Evolutionary conservation across 2,329 filamentous ascomycete genomes (phyloP), one percentile per base, ranked within the genome.

Genomic region (Cladosporium sp.): DNA sequence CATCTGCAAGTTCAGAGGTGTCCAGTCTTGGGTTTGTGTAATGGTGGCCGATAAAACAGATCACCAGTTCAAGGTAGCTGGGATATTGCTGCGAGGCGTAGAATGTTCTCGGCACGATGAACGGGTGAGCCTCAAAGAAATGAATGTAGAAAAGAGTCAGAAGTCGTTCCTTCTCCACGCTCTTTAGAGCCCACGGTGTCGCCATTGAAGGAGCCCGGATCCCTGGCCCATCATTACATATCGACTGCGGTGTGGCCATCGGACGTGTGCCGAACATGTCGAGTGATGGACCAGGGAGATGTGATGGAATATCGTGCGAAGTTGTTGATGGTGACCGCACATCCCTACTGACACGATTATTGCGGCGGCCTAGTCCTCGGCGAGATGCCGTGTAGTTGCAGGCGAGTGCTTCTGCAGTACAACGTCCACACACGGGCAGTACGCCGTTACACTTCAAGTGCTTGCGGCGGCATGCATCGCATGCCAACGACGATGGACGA

Each of bases 361-460:
- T 51, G 14, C 65, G 61, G 14, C 87, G 87, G 73, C 88, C 90
- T 76, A 89, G 90, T 30, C 89, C 89, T 61, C 89, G 83, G 43
- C 88, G 85, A 39, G 88, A 91, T 45, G 87, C 85, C 51, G 90
- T 84, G 70, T 90, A 92, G 67, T 85, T 75, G 72, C 89, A 93
- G 50, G 86, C 80, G 17, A 80, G 75, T 58, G 82, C 81, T 50
- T 82, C 80, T 52, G 77, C 73, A 20, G 75, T 75, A 72, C 89
- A 92, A 56, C 89, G 84, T 49, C 82, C 80, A 73, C 89, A 92
- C 34, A 74, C 63, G 12, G 89, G 88, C 34, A 75, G 85, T 38
- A 78, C 74, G 28, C 88, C 88, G 72, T 92, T 87, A 70, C 89
- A 92, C 70, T 90, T 92, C 51, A 92, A 80, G 72, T 92, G 89